These are phyloP conservation scores for Coemansia sp. DNA, from an alignment of 192 early-diverging fungal species.

Conservation along the genomic window DNA sequence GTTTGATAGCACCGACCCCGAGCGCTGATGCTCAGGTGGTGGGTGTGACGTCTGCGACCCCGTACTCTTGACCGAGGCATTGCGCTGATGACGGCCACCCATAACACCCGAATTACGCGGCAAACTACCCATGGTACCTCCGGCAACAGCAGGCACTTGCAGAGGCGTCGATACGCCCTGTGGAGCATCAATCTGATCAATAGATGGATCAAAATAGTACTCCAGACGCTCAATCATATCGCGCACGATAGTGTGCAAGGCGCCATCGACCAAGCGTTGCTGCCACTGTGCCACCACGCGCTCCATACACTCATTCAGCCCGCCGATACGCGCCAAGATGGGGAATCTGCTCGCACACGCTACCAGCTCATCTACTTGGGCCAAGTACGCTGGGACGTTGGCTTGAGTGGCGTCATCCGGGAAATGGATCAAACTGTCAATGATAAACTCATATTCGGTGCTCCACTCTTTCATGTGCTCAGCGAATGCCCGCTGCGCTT, in stretches of 20 bases:
- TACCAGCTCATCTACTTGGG: conserved; percentile 42
- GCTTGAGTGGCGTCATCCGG: conserved; percentile 29
- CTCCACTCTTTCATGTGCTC: conserved; percentile 37
- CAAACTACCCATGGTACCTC: background rate
- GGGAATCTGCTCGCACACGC: conserved; percentile 20
- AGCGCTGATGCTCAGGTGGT: conserved; percentile 21
- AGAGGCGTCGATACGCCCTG: background rate
- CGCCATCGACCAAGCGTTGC: conserved; percentile 32
- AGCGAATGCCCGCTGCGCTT: conserved; percentile 31
- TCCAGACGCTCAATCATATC: conserved; percentile 52
- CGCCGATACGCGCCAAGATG: conserved; percentile 46
- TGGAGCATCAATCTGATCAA: conserved; percentile 14
- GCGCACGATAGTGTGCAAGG: conserved; percentile 34
- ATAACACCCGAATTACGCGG: conserved; percentile 25
- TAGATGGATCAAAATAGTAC: conserved; percentile 48
- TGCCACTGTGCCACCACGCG: conserved; percentile 42
- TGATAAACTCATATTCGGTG: conserved; percentile 48
- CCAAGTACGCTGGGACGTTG: conserved; percentile 20
- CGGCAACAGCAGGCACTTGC: background rate
- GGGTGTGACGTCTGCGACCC: conserved; percentile 33
- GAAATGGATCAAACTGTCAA: conserved; percentile 38
- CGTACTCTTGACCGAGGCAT: conserved; percentile 27
- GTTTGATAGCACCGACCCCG: conserved; percentile 29
- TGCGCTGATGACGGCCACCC: conserved; percentile 36
- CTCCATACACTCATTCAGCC: conserved; percentile 31